A percentile compares a stretch with the other conserved stretches of the same genome.
phyloP scores from a whole-genome alignment of 2,329 filamentous ascomycete species.

The Didymella glomerata region DNA sequence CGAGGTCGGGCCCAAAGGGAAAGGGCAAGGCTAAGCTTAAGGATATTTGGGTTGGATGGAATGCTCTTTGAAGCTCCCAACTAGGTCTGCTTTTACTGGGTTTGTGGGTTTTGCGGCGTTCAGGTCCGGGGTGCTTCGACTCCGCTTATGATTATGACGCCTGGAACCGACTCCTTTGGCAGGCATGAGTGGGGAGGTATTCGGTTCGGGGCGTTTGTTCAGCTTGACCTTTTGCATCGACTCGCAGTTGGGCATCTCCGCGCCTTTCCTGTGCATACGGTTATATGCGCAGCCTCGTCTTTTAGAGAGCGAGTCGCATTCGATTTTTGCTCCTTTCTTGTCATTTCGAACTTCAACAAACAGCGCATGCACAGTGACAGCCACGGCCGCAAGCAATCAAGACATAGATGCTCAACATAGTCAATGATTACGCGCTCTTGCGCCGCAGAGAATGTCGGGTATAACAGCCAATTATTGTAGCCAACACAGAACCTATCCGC shows the following conservation, averaged over 20 bases:
- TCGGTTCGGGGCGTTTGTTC: conserved; percentile 18
- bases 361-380: conserved; percentile 21
- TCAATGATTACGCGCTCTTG: conserved; percentile 5
- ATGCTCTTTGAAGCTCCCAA: conserved; percentile 45
- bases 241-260: conserved; percentile 14
- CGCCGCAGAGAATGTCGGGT: too few species aligned
- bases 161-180: conserved; percentile 21
- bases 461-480: too few species aligned
- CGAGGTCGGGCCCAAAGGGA: conserved; percentile 43
- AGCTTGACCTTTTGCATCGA: conserved; percentile 18
- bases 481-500: too few species aligned
- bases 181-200: conserved; percentile 17
- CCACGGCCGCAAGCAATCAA: conserved; percentile 6
- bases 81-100: conserved; percentile 35
- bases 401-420: conserved; percentile 2
- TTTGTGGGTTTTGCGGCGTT: conserved; percentile 32
- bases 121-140: conserved; percentile 22
- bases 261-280: conserved; percentile 16
- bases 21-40: conserved; percentile 45
- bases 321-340: background rate
- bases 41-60: conserved; percentile 49
- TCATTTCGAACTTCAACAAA: background rate
- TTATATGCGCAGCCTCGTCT: conserved; percentile 10
- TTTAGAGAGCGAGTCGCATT: conserved; percentile 14
- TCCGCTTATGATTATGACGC: conserved; percentile 25